A percentile compares a stretch with the other conserved stretches of the same genome.
phyloP scores from a whole-genome alignment of 129 eudicot genomes.

The Centrapalus pauciflorus region DNA sequence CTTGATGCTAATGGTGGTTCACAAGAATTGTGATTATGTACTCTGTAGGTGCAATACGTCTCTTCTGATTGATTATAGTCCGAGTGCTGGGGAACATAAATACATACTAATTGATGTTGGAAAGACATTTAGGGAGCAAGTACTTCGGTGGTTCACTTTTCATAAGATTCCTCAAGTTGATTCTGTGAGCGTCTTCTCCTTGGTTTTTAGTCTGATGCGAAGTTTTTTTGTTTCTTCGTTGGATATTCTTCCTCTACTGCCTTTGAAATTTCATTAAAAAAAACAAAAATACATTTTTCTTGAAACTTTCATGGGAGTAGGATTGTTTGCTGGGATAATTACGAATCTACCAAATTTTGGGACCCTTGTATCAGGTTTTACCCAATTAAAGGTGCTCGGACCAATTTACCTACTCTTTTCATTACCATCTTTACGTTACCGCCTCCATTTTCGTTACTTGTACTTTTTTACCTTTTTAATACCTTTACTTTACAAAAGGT shows the following conservation, averaged over 20 bases:
- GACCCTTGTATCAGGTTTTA: too few species aligned
- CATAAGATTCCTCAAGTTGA: slow-evolving; percentile 83
- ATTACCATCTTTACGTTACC: too few species aligned
- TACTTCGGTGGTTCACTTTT: slow-evolving; percentile 87
- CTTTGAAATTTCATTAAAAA: neutral
- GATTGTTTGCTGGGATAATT: slow-evolving; percentile 7
- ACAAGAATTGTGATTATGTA: slow-evolving; percentile 16
- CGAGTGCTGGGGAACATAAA: slow-evolving; percentile 57
- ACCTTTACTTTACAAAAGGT: too few species aligned
- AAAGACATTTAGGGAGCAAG: slow-evolving; percentile 97
- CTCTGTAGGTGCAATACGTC: slow-evolving; percentile 91
- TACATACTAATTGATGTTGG: slow-evolving; percentile 94
- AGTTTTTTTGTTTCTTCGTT: neutral
- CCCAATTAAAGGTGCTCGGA: too few species aligned
- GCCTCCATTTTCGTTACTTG: too few species aligned
- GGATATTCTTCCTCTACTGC: neutral
- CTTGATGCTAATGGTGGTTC: slow-evolving; percentile 1
- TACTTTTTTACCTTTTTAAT: too few species aligned
- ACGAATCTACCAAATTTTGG: too few species aligned
- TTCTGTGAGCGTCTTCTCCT: slow-evolving; percentile 63
- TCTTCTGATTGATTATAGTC: slow-evolving; percentile 77
- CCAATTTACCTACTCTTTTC: too few species aligned
- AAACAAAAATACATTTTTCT: neutral
- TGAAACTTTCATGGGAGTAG: neutral
- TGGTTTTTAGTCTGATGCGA: neutral